Evolutionary conservation across 495 filamentous ascomycete genomes (phyloP).

Genomic region (Neurospora sp.): DNA sequence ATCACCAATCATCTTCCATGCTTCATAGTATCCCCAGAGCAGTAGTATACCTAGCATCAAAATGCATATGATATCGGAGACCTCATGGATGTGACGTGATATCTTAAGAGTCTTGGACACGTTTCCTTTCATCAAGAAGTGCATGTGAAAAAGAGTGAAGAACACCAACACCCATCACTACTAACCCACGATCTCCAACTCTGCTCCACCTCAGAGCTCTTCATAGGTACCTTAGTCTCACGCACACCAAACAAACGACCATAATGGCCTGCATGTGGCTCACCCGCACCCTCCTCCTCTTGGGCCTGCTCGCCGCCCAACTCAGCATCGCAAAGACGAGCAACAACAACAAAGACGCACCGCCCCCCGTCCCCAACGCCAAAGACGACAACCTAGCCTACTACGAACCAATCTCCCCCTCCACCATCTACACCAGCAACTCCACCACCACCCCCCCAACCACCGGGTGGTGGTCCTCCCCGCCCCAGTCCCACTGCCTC

Average conservation of each 20-base stretch:
- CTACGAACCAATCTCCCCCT: slow-evolving; percentile 6
- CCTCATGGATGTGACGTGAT: neutral
- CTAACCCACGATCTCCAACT: too few species aligned
- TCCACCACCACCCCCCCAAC: slow-evolving; percentile 15
- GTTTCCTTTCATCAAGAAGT: neutral
- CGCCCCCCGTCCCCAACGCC: neutral
- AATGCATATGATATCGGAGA: too few species aligned
- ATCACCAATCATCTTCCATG: neutral
- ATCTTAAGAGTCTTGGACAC: neutral
- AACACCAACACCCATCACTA: neutral
- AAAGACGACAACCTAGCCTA: slow-evolving; percentile 11
- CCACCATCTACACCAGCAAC: slow-evolving; percentile 13
- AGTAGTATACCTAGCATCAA: neutral
- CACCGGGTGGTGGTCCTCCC: slow-evolving; percentile 18
- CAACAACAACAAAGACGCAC: too few species aligned
- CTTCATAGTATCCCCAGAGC: neutral
- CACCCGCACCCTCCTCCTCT: too few species aligned
- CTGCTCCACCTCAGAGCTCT: too few species aligned
- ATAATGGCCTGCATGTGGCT: too few species aligned
- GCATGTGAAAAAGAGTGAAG: neutral
- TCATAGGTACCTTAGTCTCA: too few species aligned
- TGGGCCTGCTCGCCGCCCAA: too few species aligned
- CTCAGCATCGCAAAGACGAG: neutral
- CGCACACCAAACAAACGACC: too few species aligned
- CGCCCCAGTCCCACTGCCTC: slow-evolving; percentile 14